Base-by-base conservation (phyloP, 73 alveolate genomes). In the Uronychia setigera region DNA sequence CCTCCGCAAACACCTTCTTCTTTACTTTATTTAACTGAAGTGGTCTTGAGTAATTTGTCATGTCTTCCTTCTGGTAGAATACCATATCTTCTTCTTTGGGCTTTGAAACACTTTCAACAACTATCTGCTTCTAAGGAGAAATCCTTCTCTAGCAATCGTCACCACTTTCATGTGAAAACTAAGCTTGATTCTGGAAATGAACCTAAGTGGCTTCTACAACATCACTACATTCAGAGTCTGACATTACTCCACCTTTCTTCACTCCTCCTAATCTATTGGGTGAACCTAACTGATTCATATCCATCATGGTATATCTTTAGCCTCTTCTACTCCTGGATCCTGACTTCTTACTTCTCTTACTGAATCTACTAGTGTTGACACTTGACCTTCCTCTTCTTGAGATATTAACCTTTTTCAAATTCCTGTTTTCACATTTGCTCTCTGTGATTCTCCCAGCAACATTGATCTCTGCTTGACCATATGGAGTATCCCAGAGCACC, bases 41-140 rank as follows among this genome's bases (percentile, higher is more conserved):
- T 25, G 80, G 91, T 80, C 76, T 32, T 83, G 91, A 74, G 46
- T 57, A 83, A 27, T 67, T 76, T 28, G 85, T 57, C 91, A 76
- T 74, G 35, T 35, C 83, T 83, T 74, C 76, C 59, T 46, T 46
- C 67, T 46, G 67, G 67, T 46, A 46, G 19, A 46, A 46, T 46
- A 46, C 67, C 67, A 46, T 46, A 11, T 46, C 67, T 19, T 46
- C 67, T 19, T 46, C 67, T 11, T 5, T 5, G 67, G 67, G 5
- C 67, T 46, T 5, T 46, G 67, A 19, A 5, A 11, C 5, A 19
- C 19, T 19, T 46, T 46, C 67, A 19, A 46, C n/a, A 11, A 19
- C 19, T 19, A 11, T 46, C 19, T 5, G 67, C 67, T 46, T 46
- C 67, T n/a, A n/a, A n/a, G n/a, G n/a, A n/a, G n/a, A n/a, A n/a